These are phyloP conservation scores for Cyberlindnera nakhonratchasimensis DNA, from an alignment of 805 yeast genomes.

Conservation along the genomic window DNA sequence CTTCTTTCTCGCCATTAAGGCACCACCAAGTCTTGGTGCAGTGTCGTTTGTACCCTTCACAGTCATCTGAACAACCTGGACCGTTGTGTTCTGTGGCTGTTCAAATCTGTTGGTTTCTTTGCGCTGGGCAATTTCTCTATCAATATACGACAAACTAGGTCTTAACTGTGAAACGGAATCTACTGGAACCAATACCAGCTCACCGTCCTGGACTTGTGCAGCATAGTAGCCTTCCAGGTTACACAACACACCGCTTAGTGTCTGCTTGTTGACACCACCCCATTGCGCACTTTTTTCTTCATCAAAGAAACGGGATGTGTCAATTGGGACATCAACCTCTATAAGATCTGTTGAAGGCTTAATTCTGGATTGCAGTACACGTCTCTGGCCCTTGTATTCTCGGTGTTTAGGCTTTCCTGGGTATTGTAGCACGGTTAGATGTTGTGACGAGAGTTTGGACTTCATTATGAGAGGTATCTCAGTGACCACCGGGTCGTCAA, in stretches of 20 bases:
- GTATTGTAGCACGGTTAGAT: constrained; percentile 50
- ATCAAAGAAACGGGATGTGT: constrained; percentile 66
- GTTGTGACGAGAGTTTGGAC: constrained; percentile 26
- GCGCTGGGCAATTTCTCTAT: constrained; percentile 47
- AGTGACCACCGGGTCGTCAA: constrained; percentile 49
- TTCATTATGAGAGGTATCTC: constrained; percentile 56
- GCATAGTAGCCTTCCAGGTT: constrained; percentile 50
- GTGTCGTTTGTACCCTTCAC: constrained; percentile 60
- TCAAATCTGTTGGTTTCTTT: constrained; percentile 41
- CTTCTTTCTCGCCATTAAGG: constrained; percentile 56
- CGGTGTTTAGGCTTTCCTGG: constrained; percentile 52
- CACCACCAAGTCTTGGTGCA: constrained; percentile 65
- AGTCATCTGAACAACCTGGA: constrained; percentile 72
- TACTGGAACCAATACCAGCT: constrained; percentile 62
- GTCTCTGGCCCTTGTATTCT: constrained; percentile 34
- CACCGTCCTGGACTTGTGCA: constrained; percentile 43
- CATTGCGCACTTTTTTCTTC: constrained; percentile 59
- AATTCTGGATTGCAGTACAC: constrained; percentile 41
- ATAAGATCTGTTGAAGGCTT: constrained; percentile 62
- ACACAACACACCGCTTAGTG: constrained; percentile 66
- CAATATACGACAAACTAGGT: constrained; percentile 78
- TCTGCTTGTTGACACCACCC: constrained; percentile 57
- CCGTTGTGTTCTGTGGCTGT: constrained; percentile 31
- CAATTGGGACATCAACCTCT: constrained; percentile 75
- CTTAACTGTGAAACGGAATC: constrained; percentile 71